Evolutionary conservation across 805 yeast genomes (phyloP).

Genomic region (Barnettozyma populi): DNA sequence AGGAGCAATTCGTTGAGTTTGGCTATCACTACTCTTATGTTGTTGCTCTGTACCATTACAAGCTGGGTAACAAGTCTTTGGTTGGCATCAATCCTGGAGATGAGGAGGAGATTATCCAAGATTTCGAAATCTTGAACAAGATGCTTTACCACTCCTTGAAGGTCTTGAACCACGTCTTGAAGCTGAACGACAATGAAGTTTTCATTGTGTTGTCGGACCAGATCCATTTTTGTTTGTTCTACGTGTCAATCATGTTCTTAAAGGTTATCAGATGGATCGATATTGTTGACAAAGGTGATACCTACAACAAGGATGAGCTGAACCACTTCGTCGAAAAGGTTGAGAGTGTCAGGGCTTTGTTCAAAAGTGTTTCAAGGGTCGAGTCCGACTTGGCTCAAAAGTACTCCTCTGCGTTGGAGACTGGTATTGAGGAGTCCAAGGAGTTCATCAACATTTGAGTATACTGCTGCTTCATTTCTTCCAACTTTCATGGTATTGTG

Average conservation of each 20-base stretch:
- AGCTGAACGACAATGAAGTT: constrained; percentile 37
- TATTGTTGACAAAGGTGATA: constrained; percentile 13
- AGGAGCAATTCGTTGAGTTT: constrained; percentile 68
- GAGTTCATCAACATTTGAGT: constrained; percentile 5
- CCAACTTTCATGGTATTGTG: background rate
- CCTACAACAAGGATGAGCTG: constrained; percentile 18
- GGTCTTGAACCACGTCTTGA: constrained; percentile 24
- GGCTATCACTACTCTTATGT: constrained; percentile 59
- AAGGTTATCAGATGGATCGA: constrained; percentile 23
- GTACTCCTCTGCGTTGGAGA: constrained; percentile 16
- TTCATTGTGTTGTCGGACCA: constrained; percentile 72
- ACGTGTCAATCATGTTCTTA: constrained; percentile 20
- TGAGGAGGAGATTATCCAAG: constrained; percentile 16
- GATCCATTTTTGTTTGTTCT: constrained; percentile 40
- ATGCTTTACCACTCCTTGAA: constrained; percentile 23
- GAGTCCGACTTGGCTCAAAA: constrained; percentile 19
- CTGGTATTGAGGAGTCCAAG: constrained; percentile 4
- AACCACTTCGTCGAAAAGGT: constrained; percentile 17
- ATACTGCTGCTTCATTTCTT: background rate
- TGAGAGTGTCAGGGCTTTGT: constrained; percentile 13
- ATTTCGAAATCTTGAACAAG: constrained; percentile 20
- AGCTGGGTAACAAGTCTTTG: constrained; percentile 15
- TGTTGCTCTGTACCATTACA: constrained; percentile 41
- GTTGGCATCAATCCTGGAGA: constrained; percentile 4
- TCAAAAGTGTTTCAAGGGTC: constrained; percentile 14